Evolutionary conservation across 2,329 filamentous ascomycete species (phyloP).

Genomic region (Septoria petroselini): DNA sequence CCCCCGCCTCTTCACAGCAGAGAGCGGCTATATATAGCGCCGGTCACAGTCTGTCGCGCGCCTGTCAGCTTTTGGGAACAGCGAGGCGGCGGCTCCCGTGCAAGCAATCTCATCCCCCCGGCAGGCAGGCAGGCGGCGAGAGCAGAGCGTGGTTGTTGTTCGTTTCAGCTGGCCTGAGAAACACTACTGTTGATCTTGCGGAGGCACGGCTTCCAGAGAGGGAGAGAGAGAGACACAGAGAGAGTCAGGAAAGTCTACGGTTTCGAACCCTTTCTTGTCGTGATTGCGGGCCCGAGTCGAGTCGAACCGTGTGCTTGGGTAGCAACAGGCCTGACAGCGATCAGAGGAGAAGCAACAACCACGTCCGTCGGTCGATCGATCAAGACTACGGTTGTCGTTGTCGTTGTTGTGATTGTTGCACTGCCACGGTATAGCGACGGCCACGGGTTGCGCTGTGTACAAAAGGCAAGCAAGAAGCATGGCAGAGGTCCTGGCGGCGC

Average conservation of each 20-base stretch:
- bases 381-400: background rate
- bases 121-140: background rate
- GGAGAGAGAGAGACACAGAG: too few species aligned
- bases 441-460: background rate
- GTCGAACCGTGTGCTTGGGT: background rate
- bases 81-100: slow-evolving; percentile 14
- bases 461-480: slow-evolving; percentile 12
- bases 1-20: slow-evolving; percentile 5
- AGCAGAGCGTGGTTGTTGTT: slow-evolving; percentile 3
- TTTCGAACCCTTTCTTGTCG: background rate
- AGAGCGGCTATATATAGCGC: slow-evolving; percentile 8
- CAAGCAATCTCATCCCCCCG: slow-evolving; percentile 14
- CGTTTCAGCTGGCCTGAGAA: slow-evolving; percentile 16
- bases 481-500: slow-evolving; percentile 23
- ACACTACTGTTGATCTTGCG: background rate
- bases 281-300: background rate
- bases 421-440: too few species aligned
- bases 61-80: slow-evolving; percentile 5
- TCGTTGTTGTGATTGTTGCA: too few species aligned
- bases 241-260: background rate
- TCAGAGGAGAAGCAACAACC: background rate
- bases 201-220: background rate
- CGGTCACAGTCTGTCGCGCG: slow-evolving; percentile 9
- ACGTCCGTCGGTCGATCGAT: background rate
- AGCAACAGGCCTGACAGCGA: background rate